phyloP scores from a whole-genome alignment of 192 early-diverging fungal genomes.

The Linnemannia zychae region DNA sequence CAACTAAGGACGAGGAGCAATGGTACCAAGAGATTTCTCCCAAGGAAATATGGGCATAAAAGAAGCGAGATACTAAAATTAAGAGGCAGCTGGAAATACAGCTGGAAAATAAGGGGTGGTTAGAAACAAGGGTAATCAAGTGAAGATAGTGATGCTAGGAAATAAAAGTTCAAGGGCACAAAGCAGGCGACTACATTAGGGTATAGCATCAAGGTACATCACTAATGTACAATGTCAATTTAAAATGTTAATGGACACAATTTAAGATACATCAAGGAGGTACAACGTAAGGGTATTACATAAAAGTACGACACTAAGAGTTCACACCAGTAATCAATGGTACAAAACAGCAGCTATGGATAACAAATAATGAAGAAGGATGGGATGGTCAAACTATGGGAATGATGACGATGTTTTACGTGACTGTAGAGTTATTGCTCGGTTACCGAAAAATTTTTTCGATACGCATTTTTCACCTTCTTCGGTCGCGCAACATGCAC shows the following conservation, averaged over 20 bases:
- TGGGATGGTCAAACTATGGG: neutral
- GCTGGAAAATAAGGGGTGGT: constrained; percentile 4
- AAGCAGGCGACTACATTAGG: neutral
- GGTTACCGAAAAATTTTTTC: constrained; percentile 8
- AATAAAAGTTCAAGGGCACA: neutral
- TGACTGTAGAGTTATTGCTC: constrained; percentile 8
- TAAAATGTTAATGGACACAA: constrained; percentile 9
- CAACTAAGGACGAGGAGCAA: constrained; percentile 2
- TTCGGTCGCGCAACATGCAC: neutral
- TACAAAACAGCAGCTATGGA: neutral
- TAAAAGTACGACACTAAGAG: neutral
- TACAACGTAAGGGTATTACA: constrained; percentile 8
- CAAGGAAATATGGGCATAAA: constrained; percentile 12
- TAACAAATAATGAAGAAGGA: neutral
- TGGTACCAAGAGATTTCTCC: constrained; percentile 9
- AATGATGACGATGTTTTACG: constrained; percentile 3
- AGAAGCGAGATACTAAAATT: constrained; percentile 2
- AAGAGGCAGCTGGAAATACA: neutral
- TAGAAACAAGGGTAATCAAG: constrained; percentile 9
- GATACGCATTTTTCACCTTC: constrained; percentile 4
- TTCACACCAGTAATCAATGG: neutral
- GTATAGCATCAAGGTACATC: constrained; percentile 2
- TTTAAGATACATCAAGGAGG: constrained; percentile 1
- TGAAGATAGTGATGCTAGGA: constrained; percentile 13
- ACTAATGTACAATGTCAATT: neutral